A percentile compares a stretch with the other conserved stretches of the same genome.
Conservation (phyloP, 495 filamentous ascomycete genomes). For the Glonium stellatum region DNA sequence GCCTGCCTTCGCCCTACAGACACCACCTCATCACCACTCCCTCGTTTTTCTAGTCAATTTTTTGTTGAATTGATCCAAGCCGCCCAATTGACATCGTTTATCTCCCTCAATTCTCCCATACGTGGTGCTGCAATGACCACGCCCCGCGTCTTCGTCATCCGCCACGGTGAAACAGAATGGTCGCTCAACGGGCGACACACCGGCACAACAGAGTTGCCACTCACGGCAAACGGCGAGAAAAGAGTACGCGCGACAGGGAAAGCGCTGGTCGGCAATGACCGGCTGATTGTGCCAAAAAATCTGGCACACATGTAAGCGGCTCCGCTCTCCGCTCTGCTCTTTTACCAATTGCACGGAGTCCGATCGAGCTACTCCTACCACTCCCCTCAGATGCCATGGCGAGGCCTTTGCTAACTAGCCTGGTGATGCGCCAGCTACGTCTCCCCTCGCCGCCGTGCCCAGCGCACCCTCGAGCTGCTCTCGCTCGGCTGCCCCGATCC, state of each 20-base stretch:
- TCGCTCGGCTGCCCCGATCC: constrained; percentile 48
- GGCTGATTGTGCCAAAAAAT: constrained; percentile 77
- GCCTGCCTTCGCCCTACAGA: no score
- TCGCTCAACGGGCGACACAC: constrained; percentile 90
- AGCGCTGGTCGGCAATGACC: constrained; percentile 74
- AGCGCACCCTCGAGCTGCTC: constrained; percentile 79
- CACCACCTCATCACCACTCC: neutral
- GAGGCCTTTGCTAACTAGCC: neutral
- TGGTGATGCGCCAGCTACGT: constrained; percentile 53
- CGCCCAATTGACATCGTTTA: neutral
- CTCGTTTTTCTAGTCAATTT: neutral
- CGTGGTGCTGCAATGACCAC: constrained; percentile 43
- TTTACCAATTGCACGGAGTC: neutral
- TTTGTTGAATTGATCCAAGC: neutral
- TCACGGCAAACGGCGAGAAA: constrained; percentile 82
- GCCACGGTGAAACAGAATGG: constrained; percentile 97
- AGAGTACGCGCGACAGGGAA: constrained; percentile 73
- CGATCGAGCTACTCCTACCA: neutral
- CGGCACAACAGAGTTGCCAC: constrained; percentile 72
- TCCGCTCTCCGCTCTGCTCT: neutral
- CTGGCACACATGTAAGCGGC: constrained; percentile 63
- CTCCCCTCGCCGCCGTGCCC: constrained; percentile 78
- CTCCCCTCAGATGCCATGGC: neutral
- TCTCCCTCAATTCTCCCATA: neutral
- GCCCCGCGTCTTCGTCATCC: constrained; percentile 84